These are phyloP conservation scores for Barbatosphaeria neglecta DNA, from an alignment of 495 filamentous ascomycete genomes.

Conservation along the genomic window DNA sequence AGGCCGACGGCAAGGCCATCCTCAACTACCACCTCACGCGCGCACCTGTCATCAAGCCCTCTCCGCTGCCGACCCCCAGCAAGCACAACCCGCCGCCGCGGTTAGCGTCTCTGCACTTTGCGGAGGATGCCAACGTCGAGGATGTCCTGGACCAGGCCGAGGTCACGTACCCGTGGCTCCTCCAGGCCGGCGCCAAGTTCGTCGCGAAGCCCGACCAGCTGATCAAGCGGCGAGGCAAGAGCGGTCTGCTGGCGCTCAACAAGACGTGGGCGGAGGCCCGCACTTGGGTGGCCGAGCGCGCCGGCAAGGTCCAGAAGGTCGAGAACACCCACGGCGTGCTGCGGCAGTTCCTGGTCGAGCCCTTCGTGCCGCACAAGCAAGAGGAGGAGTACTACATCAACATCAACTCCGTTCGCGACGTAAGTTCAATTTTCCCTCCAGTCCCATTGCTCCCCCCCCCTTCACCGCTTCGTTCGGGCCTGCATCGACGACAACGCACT, in stretches of 20 bases:
- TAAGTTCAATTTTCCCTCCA: too few species aligned
- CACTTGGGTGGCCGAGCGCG: conserved; percentile 85
- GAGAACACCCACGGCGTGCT: conserved; percentile 83
- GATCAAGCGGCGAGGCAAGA: conserved; percentile 99
- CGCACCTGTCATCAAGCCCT: conserved; percentile 93
- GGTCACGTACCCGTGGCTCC: conserved; percentile 87
- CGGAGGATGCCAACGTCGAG: conserved; percentile 69
- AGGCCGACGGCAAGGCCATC: conserved; percentile 99
- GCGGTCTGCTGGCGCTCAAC: conserved; percentile 89
- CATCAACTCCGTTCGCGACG: conserved; percentile 31
- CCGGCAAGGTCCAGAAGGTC: conserved; percentile 82
- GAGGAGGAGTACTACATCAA: conserved; percentile 99
- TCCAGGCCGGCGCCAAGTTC: conserved; percentile 71
- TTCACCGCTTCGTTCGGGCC: conserved; percentile 1
- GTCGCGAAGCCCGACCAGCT: conserved; percentile 99
- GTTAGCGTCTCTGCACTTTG: conserved; percentile 88
- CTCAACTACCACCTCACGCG: conserved; percentile 99
- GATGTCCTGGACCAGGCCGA: conserved; percentile 92
- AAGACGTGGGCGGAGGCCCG: conserved; percentile 91
- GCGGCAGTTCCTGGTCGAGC: conserved; percentile 93
- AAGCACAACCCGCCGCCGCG: conserved; percentile 88
- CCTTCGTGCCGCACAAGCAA: conserved; percentile 87
- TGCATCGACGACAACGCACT: background rate
- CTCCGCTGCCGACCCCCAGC: conserved; percentile 70
- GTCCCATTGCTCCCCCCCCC: too few species aligned